A percentile compares a stretch with the other conserved stretches of the same genome.
Conservation (phyloP, 306 rosid genomes). For the Trifolium fragiferum region DNA sequence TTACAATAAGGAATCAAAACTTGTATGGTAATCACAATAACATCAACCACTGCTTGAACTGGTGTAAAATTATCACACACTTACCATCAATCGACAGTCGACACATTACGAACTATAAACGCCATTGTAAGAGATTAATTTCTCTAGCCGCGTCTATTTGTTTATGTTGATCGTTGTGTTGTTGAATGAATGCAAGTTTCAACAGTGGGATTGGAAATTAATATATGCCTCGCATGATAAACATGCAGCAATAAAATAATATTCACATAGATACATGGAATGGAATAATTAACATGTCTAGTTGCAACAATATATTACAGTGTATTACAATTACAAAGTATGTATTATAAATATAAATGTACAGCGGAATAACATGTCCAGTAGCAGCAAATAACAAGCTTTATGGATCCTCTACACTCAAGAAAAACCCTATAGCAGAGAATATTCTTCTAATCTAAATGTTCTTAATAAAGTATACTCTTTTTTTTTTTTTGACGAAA, state of each 20-base stretch:
- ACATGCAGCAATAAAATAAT: not conserved
- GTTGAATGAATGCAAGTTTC: not conserved
- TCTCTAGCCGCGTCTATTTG: not conserved
- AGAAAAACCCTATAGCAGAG: no score
- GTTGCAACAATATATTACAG: not conserved
- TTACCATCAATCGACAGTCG: conserved; percentile 40
- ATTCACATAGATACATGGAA: conserved; percentile 3
- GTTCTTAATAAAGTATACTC: no score
- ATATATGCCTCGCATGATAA: not conserved
- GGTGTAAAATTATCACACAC: conserved; percentile 34
- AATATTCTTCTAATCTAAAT: no score
- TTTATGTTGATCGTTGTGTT: not conserved
- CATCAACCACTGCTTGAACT: conserved; percentile 46
- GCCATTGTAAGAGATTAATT: conserved; percentile 31
- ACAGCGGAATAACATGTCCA: conserved; percentile 7
- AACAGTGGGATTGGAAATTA: not conserved
- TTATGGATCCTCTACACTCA: no score
- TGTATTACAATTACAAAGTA: not conserved
- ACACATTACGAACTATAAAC: conserved; percentile 9
- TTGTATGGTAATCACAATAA: not conserved
- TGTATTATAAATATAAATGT: not conserved
- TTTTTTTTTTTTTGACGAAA: no score
- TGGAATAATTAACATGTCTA: not conserved
- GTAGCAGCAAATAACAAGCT: conserved; percentile 18
- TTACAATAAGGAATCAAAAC: not conserved